Evolutionary conservation across 2,329 filamentous ascomycete genomes (phyloP).

Genomic region (Fusarium sp.): DNA sequence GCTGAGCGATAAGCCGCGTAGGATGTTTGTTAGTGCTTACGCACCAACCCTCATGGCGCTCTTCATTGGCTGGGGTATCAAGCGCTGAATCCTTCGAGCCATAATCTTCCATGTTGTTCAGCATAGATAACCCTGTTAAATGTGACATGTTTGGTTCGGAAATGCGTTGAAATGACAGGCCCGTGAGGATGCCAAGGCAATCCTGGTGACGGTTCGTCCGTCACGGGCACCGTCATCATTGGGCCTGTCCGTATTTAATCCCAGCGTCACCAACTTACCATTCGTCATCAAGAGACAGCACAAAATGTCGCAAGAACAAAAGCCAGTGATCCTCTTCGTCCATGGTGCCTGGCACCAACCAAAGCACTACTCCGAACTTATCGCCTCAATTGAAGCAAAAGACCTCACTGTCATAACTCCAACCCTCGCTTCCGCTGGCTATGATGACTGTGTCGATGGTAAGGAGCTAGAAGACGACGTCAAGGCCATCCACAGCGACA

Average conservation of each 20-base stretch:
- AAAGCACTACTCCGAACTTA: slow-evolving; percentile 24
- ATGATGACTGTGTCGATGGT: slow-evolving; percentile 23
- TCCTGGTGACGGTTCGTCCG: neutral
- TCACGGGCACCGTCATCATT: neutral
- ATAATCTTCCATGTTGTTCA: neutral
- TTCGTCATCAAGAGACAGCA: accelerated
- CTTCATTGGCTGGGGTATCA: neutral
- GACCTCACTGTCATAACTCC: slow-evolving; percentile 17
- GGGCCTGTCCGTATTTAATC: neutral
- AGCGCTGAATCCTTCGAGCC: neutral
- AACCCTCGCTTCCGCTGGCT: slow-evolving; percentile 23
- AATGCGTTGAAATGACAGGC: neutral
- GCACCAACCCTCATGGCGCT: neutral
- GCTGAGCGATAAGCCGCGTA: neutral
- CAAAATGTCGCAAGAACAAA: neutral
- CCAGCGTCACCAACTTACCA: accelerated
- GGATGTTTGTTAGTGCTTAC: neutral
- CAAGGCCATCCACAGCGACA: slow-evolving; percentile 1
- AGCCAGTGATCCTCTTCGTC: slow-evolving; percentile 20
- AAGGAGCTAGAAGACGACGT: slow-evolving; percentile 28
- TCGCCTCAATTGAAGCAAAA: slow-evolving; percentile 7
- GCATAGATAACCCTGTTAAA: neutral
- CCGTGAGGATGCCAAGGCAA: neutral
- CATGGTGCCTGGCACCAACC: slow-evolving; percentile 38
- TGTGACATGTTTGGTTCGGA: neutral